These are phyloP conservation scores for Plasmopara halstedii DNA, from an alignment of 352 stramenopile genomes.

Conservation along the genomic window DNA sequence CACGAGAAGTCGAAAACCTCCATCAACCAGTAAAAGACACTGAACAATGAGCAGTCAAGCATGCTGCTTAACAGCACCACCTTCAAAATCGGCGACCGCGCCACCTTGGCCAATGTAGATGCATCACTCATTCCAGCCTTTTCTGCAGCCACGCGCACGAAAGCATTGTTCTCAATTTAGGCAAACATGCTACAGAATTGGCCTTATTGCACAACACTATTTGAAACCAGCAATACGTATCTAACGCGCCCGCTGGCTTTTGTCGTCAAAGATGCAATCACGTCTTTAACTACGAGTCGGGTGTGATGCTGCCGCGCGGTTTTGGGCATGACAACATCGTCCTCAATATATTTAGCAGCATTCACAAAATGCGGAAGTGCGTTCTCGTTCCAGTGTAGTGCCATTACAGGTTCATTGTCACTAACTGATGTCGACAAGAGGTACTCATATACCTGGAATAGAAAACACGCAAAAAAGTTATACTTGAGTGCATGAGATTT, in stretches of 20 bases:
- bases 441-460: constrained; percentile 36
- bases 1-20: too few relatives aligned
- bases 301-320: constrained; percentile 23
- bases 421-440: constrained; percentile 25
- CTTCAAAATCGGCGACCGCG: too few relatives aligned
- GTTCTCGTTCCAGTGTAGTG: constrained; percentile 27
- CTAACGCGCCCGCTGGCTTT: constrained; percentile 25
- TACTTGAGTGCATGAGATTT: background rate
- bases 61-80: too few relatives aligned
- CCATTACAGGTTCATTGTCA: constrained; percentile 25
- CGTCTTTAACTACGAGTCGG: constrained; percentile 30
- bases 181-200: constrained; percentile 37
- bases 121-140: constrained; percentile 12
- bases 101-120: constrained; percentile 26
- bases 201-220: constrained; percentile 34
- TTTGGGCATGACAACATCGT: constrained; percentile 16
- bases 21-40: too few relatives aligned
- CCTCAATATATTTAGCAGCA: constrained; percentile 23
- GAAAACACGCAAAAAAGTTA: background rate
- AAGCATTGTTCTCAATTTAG: constrained; percentile 35
- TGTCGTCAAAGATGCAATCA: constrained; percentile 25
- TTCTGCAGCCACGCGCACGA: constrained; percentile 23
- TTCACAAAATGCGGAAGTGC: constrained; percentile 26
- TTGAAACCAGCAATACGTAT: constrained; percentile 24
- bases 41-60: too few relatives aligned